These are phyloP conservation scores for Chrysoporthe deuterocubensis DNA, from an alignment of 2,329 filamentous ascomycete genomes.

Conservation along the genomic window DNA sequence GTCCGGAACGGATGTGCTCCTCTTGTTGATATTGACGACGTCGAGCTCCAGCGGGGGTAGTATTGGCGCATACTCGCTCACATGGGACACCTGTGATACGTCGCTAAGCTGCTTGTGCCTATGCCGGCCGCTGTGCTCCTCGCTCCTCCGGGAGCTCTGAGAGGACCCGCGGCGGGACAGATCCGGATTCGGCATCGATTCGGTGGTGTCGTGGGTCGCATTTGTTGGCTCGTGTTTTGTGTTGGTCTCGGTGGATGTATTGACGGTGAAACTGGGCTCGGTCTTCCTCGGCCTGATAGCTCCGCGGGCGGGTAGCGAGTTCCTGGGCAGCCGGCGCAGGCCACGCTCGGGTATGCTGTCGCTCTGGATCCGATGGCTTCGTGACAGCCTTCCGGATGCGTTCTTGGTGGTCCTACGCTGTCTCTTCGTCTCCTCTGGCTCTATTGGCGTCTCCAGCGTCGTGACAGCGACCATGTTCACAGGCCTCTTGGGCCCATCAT, in stretches of 20 bases:
- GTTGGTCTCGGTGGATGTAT: background rate
- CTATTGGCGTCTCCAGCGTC: background rate
- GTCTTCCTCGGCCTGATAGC: background rate
- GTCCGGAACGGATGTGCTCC: conserved; percentile 17
- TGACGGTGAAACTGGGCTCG: conserved; percentile 2
- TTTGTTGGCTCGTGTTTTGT: background rate
- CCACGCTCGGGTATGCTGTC: background rate
- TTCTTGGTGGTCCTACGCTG: background rate
- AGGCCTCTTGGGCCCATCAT: background rate
- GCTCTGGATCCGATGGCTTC: background rate
- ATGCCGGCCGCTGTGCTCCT: background rate
- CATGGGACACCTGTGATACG: background rate
- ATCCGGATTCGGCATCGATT: background rate
- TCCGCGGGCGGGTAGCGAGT: background rate
- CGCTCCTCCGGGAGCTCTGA: background rate
- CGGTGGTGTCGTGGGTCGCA: background rate
- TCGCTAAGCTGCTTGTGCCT: conserved; percentile 9
- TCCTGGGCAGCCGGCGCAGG: background rate
- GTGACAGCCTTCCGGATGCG: background rate
- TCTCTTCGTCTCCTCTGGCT: background rate
- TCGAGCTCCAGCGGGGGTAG: conserved; percentile 15
- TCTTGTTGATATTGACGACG: conserved; percentile 7
- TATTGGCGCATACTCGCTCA: background rate
- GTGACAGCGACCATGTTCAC: conserved; percentile 1
- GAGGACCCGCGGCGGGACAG: background rate